Evolutionary conservation across 768 basidiomycete species (phyloP), one percentile per base, ranked within the genome.

Genomic region (Rhodotorula toruloides): DNA sequence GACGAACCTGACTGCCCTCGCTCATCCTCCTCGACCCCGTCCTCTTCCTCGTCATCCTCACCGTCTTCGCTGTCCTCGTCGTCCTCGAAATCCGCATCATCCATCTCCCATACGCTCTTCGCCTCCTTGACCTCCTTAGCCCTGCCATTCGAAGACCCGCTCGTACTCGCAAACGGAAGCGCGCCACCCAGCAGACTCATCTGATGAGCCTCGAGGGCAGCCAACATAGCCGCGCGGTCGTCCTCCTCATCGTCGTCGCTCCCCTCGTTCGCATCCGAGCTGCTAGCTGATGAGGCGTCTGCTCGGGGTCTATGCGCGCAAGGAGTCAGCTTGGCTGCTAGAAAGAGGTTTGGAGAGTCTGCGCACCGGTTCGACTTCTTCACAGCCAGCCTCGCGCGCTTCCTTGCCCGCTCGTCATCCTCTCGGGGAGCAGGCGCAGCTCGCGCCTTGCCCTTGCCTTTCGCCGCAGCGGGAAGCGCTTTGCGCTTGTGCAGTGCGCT

Each of bases 41-140:
- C 32, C 47, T 29, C 40, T 5, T 55, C 42, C 6, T 52, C 57
- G n/a, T 44, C 57, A 13, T 31, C 32, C 47, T 55, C 54, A 9
- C 46, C 36, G 0, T 54, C 59, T 0, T 49, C 46, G 17, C 43
- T 37, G 14, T 58, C 34, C 27, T 61, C 58, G 12, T 31, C 37
- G 17, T 67, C 61, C 22, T 43, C 46, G 13, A 53, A 54, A 25
- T 63, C 64, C 8, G 60, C 65, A 4, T 54, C 52, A 14, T 67
- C 67, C 59, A 68, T 50, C 39, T 72, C 71, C 71, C 71, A 72
- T 31, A 72, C 53, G 39, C 60, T 59, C 58, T 72, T 72, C 29
- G 16, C 16, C 47, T 44, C 58, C 50, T 40, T 48, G 39, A 13
- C 27, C 60, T 34, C 32, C 2, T 42, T 48, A 40, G 48, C 29